Evolutionary conservation across 78 protist species (phyloP).

Genomic region (Trichosphaerium sp.): DNA sequence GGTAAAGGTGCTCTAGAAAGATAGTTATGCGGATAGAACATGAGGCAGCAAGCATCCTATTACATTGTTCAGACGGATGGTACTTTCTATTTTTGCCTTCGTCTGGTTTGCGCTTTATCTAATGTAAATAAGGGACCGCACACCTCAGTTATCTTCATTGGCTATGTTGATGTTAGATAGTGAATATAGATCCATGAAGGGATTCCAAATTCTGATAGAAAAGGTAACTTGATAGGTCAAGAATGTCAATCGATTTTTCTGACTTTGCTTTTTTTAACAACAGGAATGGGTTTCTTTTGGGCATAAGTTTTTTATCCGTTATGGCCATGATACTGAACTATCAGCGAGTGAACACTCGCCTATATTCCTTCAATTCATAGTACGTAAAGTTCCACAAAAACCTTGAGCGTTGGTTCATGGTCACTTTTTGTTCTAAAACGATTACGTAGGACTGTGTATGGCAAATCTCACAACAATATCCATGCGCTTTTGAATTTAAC

Average conservation of each 20-base stretch:
- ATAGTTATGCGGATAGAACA: not conserved
- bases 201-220: conserved; percentile 51
- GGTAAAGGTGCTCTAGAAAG: no score
- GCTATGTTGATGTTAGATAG: conserved; percentile 51
- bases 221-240: no score
- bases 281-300: conserved; percentile 37
- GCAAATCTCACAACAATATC: conserved; percentile 47
- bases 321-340: not conserved
- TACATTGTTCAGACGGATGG: conserved; percentile 84
- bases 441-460: conserved; percentile 58
- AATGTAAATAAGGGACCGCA: conserved; percentile 78
- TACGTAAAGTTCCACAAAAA: no score
- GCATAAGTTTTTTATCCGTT: conserved; percentile 37
- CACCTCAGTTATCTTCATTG: conserved; percentile 46
- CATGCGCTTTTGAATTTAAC: conserved; percentile 58
- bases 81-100: no score
- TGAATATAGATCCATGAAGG: conserved; percentile 48
- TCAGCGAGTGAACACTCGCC: conserved; percentile 15
- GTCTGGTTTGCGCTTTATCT: no score
- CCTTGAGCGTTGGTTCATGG: no score
- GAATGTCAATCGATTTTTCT: no score
- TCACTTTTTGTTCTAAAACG: no score
- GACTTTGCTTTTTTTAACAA: no score
- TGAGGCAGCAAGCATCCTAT: conserved; percentile 5
- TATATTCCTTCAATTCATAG: conserved; percentile 61